These are phyloP conservation scores for Tillandsia fasciculata DNA, from an alignment of 176 grass and related monocot genomes.

Conservation along the genomic window DNA sequence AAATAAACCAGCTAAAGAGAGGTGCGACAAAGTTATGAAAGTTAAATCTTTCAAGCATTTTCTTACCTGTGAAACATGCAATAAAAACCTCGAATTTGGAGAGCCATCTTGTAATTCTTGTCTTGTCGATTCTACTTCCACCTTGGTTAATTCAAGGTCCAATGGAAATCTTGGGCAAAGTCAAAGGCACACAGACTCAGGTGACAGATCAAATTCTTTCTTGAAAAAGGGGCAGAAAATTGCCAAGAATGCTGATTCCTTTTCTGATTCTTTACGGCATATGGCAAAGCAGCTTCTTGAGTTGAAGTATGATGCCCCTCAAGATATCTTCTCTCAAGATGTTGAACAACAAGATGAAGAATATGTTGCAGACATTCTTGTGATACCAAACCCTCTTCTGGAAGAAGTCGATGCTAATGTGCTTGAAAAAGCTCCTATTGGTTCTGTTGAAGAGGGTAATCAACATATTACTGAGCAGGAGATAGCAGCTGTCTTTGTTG, in stretches of 20 bases:
- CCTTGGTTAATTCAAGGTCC: conserved; percentile 1
- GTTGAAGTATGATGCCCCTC: conserved; percentile 51
- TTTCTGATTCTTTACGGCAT: conserved; percentile 53
- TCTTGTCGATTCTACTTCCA: neutral
- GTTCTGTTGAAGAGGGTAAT: conserved; percentile 28
- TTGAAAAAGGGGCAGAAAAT: conserved; percentile 20
- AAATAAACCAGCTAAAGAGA: too few relatives aligned
- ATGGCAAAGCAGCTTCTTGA: conserved; percentile 62
- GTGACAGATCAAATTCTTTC: neutral
- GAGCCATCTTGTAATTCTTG: neutral
- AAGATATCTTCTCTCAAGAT: conserved; percentile 35
- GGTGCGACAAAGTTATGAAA: too few relatives aligned
- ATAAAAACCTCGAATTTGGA: neutral
- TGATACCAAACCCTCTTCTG: conserved; percentile 21
- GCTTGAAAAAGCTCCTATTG: conserved; percentile 18
- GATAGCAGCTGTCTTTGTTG: neutral
- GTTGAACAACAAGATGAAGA: conserved; percentile 39
- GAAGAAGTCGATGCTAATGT: conserved; percentile 19
- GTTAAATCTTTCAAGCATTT: too few relatives aligned
- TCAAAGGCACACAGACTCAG: neutral
- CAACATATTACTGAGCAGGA: neutral
- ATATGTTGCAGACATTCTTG: conserved; percentile 24
- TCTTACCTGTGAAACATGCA: too few relatives aligned
- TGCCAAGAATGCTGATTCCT: conserved; percentile 42
- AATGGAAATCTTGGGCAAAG: neutral